These are phyloP conservation scores for Pisolithus tinctorius DNA, from an alignment of 768 basidiomycete genomes.

Conservation along the genomic window DNA sequence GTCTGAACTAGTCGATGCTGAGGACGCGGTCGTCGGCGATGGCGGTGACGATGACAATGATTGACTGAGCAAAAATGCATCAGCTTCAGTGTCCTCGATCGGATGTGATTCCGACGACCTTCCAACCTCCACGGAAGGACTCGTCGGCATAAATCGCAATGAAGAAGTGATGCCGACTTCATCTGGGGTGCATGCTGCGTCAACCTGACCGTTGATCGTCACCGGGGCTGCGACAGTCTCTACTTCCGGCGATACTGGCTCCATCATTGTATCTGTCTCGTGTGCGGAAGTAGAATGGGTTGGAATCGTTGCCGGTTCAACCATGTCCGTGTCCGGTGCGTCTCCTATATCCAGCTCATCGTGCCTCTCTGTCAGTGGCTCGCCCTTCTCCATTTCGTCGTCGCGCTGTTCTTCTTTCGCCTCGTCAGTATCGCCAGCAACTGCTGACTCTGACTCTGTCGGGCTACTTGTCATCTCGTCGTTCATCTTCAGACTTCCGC, in stretches of 20 bases:
- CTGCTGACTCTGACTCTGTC: neutral
- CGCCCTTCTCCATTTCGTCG: too few species aligned
- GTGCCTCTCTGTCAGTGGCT: too few species aligned
- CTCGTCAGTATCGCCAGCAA: too few species aligned
- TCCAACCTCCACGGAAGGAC: neutral
- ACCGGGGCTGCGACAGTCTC: neutral
- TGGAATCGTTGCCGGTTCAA: too few species aligned
- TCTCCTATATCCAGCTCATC: too few species aligned
- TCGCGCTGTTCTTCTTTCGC: too few species aligned
- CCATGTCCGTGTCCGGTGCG: too few species aligned
- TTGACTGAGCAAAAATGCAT: slow-evolving; percentile 24
- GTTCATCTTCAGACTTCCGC: neutral
- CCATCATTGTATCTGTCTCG: too few species aligned
- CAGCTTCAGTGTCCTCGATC: neutral
- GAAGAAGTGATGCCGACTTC: too few species aligned
- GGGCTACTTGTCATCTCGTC: neutral
- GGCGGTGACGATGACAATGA: neutral
- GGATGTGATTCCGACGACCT: neutral
- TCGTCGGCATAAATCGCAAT: neutral
- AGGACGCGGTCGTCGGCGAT: neutral
- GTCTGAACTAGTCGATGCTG: neutral
- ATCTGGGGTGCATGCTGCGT: neutral
- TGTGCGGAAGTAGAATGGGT: too few species aligned
- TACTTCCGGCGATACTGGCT: neutral
- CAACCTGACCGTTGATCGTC: neutral